Conservation (phyloP, 2,329 filamentous ascomycete genomes). For the Pleoardoris graminearum region DNA sequence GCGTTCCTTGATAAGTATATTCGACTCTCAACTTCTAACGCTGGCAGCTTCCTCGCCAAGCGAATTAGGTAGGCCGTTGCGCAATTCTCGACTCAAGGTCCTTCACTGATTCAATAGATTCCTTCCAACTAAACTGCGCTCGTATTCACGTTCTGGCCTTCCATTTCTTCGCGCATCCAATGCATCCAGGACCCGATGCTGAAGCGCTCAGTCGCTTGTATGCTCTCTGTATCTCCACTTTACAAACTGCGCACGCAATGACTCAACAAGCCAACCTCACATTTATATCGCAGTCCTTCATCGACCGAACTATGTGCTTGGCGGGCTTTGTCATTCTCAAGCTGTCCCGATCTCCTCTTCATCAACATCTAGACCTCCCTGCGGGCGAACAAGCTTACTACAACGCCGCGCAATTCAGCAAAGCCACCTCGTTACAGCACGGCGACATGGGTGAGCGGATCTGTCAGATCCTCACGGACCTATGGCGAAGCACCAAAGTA, state of each 20-base stretch:
- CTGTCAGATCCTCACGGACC: constrained; percentile 38
- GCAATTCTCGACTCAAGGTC: not conserved
- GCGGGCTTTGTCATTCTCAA: constrained; percentile 41
- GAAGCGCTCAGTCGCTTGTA: constrained; percentile 37
- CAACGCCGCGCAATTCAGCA: constrained; percentile 36
- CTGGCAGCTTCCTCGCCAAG: constrained; percentile 34
- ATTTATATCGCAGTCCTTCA: constrained; percentile 37
- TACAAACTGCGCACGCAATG: constrained; percentile 28
- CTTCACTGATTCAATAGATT: constrained; percentile 29
- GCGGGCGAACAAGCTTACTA: constrained; percentile 42
- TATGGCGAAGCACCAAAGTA: constrained; percentile 40
- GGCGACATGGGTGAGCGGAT: constrained; percentile 37
- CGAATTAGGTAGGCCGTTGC: constrained; percentile 33
- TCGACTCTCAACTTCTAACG: constrained; percentile 40
- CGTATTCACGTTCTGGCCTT: constrained; percentile 42
- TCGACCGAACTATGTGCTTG: constrained; percentile 39
- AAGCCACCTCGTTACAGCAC: constrained; percentile 38
- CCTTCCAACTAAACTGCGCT: constrained; percentile 39
- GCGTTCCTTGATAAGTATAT: constrained; percentile 40
- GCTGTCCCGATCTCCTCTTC: constrained; percentile 34
- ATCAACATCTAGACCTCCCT: constrained; percentile 36
- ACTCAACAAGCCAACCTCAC: constrained; percentile 29
- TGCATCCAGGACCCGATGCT: constrained; percentile 28
- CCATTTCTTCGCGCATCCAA: constrained; percentile 42
- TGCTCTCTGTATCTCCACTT: constrained; percentile 38